A percentile compares a stretch with the other conserved stretches of the same genome.
phyloP scores from a whole-genome alignment of 2,329 filamentous ascomycete species.

The Colletotrichum sp. region DNA sequence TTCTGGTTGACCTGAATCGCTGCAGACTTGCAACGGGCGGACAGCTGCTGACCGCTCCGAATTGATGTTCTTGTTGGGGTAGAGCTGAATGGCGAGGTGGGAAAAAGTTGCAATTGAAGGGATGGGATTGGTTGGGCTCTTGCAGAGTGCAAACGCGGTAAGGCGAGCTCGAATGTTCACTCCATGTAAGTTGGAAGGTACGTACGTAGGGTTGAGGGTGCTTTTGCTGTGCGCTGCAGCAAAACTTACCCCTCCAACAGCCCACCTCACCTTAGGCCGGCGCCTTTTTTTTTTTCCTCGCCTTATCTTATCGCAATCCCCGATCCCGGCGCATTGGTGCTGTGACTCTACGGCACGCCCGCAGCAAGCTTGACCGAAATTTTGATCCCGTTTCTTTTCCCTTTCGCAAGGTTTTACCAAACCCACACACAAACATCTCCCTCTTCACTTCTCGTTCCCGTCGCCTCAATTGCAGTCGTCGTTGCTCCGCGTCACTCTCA shows the following conservation, averaged over 20 bases:
- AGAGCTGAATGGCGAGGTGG: not conserved
- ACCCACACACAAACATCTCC: not conserved
- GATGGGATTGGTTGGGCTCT: not conserved
- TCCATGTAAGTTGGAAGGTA: not conserved
- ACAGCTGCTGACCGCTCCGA: not conserved
- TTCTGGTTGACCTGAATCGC: not conserved
- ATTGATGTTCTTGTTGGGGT: not conserved
- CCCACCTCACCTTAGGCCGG: not conserved
- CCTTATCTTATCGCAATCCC: not conserved
- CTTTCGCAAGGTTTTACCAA: not conserved
- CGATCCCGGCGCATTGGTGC: not conserved
- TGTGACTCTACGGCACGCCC: not conserved
- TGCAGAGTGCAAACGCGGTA: not conserved
- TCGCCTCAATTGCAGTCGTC: not conserved
- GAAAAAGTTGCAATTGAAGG: not conserved
- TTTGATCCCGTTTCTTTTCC: not conserved
- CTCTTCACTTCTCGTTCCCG: not conserved
- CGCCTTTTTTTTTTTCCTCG: not conserved
- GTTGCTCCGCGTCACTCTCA: not conserved
- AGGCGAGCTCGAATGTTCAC: not conserved
- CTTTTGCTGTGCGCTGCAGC: not conserved
- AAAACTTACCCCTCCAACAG: not conserved
- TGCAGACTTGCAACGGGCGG: not conserved
- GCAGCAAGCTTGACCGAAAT: not conserved
- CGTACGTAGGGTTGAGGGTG: not conserved